Evolutionary conservation across 2,329 filamentous ascomycete species (phyloP).

Genomic region (Calonectria pteridis): DNA sequence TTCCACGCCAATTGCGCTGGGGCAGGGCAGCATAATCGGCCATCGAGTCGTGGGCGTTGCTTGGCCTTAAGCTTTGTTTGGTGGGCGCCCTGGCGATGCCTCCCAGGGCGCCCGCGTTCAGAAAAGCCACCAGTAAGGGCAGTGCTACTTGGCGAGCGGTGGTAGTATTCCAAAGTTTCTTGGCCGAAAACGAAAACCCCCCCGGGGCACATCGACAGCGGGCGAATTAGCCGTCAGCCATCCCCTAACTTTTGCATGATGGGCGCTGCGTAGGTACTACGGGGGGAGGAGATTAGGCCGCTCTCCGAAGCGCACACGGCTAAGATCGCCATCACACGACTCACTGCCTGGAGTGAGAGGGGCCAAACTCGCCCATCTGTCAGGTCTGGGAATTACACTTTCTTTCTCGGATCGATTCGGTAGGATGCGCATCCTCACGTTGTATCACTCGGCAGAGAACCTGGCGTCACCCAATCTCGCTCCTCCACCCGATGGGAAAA

Average conservation of each 20-base stretch:
- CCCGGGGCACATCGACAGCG: neutral
- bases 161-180: neutral
- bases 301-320: neutral
- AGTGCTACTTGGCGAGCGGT: neutral
- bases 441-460: neutral
- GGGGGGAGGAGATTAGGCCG: neutral
- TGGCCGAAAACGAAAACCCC: neutral
- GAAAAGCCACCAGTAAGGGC: neutral
- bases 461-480: neutral
- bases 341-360: neutral
- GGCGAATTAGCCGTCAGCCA: neutral
- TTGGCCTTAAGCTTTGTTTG: slow-evolving; percentile 3
- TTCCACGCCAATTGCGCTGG: neutral
- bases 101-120: neutral
- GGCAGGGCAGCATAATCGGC: slow-evolving; percentile 2
- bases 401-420: neutral
- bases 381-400: neutral
- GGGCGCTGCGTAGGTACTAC: neutral
- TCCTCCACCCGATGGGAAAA: slow-evolving; percentile 1
- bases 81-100: neutral
- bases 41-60: neutral
- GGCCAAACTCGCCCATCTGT: neutral
- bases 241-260: neutral
- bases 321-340: slow-evolving; percentile 2
- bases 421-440: neutral